These are phyloP conservation scores for Phytophthora hibernalis DNA, from an alignment of 352 stramenopile species.

Conservation along the genomic window DNA sequence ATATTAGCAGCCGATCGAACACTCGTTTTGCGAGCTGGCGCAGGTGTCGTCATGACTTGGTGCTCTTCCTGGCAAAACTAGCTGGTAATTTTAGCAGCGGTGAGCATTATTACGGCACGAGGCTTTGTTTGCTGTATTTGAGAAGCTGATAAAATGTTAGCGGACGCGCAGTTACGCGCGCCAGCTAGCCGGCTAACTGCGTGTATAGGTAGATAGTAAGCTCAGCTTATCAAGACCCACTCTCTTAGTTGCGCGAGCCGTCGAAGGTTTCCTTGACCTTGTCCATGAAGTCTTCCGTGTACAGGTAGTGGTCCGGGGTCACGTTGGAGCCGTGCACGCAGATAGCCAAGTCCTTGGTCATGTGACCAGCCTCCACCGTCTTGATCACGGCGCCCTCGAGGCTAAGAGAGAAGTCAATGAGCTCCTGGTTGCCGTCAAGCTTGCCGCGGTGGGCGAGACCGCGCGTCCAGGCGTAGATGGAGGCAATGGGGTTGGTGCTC, in stretches of 20 bases:
- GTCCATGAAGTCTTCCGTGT: slow-evolving; percentile 87
- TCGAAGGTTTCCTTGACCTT: slow-evolving; percentile 86
- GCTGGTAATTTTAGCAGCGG: slow-evolving; percentile 22
- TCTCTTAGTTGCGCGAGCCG: slow-evolving; percentile 52
- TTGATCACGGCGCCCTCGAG: slow-evolving; percentile 81
- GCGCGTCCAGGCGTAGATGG: slow-evolving; percentile 91
- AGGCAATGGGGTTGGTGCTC: slow-evolving; percentile 90
- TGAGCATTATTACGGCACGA: not conserved
- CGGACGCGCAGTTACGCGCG: slow-evolving; percentile 7
- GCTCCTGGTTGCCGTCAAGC: slow-evolving; percentile 81
- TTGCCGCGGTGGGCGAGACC: slow-evolving; percentile 86
- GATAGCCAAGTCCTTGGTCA: slow-evolving; percentile 91
- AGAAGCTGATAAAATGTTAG: slow-evolving; percentile 37
- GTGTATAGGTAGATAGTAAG: slow-evolving; percentile 36
- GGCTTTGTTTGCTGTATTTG: slow-evolving; percentile 30
- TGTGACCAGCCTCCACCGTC: slow-evolving; percentile 80
- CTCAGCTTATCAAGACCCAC: slow-evolving; percentile 28
- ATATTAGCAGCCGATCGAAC: not conserved
- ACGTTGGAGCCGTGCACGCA: slow-evolving; percentile 75
- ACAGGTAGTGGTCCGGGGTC: slow-evolving; percentile 58
- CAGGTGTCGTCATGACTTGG: slow-evolving; percentile 13
- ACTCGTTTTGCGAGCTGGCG: not conserved
- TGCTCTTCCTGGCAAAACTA: not conserved
- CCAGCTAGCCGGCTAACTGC: slow-evolving; percentile 31
- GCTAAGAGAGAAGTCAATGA: slow-evolving; percentile 76